phyloP scores from a whole-genome alignment of 768 basidiomycete species.

The Xerocomus potaroensis region DNA sequence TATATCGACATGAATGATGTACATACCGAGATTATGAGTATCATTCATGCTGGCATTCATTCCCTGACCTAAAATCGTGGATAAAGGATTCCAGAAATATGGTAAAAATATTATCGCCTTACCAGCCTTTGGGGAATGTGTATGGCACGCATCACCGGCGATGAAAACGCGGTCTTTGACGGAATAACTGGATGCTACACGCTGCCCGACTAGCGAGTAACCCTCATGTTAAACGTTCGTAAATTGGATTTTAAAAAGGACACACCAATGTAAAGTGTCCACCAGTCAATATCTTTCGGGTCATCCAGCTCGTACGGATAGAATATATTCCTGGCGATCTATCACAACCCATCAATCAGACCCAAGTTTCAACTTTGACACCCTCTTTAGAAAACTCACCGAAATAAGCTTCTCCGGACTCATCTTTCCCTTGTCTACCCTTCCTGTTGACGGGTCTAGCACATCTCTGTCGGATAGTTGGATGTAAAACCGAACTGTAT shows the following conservation, averaged over 20 bases:
- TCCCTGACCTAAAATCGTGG: conserved; percentile 52
- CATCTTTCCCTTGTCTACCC: conserved; percentile 50
- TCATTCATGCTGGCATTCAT: conserved; percentile 80
- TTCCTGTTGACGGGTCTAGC: conserved; percentile 41
- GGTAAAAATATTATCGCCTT: neutral
- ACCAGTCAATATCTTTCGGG: conserved; percentile 58
- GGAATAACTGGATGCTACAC: conserved; percentile 62
- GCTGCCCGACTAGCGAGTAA: conserved; percentile 55
- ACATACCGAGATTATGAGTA: conserved; percentile 60
- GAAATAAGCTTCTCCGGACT: conserved; percentile 50
- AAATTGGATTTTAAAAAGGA: neutral
- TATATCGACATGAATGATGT: conserved; percentile 4
- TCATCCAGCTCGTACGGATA: conserved; percentile 50
- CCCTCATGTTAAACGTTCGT: neutral
- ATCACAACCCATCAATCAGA: neutral
- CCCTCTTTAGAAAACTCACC: conserved; percentile 29
- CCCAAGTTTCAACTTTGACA: no score
- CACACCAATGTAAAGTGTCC: conserved; percentile 69
- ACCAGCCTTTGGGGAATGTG: conserved; percentile 66
- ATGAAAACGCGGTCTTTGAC: conserved; percentile 67
- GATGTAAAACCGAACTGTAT: conserved; percentile 66
- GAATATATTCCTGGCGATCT: conserved; percentile 56
- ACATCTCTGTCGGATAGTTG: conserved; percentile 53
- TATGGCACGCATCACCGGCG: conserved; percentile 72
- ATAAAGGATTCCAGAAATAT: neutral